These are phyloP conservation scores for Pezicula carpinea DNA, from an alignment of 2,329 filamentous ascomycete genomes.

Conservation along the genomic window DNA sequence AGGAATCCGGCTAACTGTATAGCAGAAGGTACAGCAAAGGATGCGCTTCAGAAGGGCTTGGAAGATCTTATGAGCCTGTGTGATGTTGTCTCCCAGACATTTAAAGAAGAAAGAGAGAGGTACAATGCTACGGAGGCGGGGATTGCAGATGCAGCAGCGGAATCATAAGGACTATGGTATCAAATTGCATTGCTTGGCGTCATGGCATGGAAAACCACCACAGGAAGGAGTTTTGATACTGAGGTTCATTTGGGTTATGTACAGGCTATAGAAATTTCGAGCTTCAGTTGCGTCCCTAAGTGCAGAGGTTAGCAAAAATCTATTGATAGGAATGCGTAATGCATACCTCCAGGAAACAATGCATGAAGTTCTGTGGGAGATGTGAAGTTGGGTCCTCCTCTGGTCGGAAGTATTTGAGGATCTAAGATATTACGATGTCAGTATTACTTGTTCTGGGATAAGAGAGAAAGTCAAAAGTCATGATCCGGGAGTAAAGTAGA, in stretches of 20 bases:
- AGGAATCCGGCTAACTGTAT: constrained; percentile 9
- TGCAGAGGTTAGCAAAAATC: constrained; percentile 11
- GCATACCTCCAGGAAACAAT: constrained; percentile 80
- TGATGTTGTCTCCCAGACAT: constrained; percentile 90
- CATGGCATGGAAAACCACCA: constrained; percentile 13
- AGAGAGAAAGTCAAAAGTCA: too few relatives aligned
- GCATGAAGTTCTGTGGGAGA: constrained; percentile 86
- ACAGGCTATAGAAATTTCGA: constrained; percentile 22
- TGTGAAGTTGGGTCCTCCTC: constrained; percentile 74
- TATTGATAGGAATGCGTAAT: background rate
- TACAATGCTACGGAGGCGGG: constrained; percentile 38
- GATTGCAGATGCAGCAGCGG: constrained; percentile 1
- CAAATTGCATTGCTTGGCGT: constrained; percentile 25
- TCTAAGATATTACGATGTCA: constrained; percentile 22
- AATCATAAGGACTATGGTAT: constrained; percentile 1
- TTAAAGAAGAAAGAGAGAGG: constrained; percentile 61
- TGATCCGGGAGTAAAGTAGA: too few relatives aligned
- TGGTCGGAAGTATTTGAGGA: constrained; percentile 93
- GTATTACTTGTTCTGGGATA: too few relatives aligned
- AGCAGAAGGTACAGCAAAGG: constrained; percentile 74
- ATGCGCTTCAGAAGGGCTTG: constrained; percentile 86
- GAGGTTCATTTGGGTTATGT: constrained; percentile 27
- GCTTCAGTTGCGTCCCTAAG: constrained; percentile 27
- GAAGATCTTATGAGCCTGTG: constrained; percentile 86
- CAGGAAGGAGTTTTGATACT: constrained; percentile 14